These are phyloP conservation scores for Daphne laureola DNA, from an alignment of 441 rosid genomes.

Conservation along the genomic window DNA sequence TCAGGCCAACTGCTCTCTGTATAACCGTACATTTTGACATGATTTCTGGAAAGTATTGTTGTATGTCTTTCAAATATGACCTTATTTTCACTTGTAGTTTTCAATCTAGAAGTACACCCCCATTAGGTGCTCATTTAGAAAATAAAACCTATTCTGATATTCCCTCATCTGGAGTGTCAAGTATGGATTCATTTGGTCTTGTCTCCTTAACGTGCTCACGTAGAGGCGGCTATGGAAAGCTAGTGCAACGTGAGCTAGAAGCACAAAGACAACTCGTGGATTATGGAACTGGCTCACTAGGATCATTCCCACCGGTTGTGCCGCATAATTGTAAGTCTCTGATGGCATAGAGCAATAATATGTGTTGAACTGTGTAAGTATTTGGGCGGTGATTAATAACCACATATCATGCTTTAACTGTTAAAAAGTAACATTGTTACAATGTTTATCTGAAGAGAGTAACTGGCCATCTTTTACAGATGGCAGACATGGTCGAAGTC, in stretches of 20 bases:
- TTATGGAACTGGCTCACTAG: constrained; percentile 89
- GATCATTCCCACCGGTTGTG: constrained; percentile 56
- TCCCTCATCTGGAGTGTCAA: too few relatives aligned
- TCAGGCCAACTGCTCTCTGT: too few relatives aligned
- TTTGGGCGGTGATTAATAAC: neutral
- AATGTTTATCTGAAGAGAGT: neutral
- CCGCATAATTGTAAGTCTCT: constrained; percentile 62
- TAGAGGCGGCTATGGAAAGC: constrained; percentile 98
- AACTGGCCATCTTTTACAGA: constrained; percentile 30
- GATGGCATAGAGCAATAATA: constrained; percentile 3
- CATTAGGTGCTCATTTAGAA: too few relatives aligned
- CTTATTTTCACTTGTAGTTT: too few relatives aligned
- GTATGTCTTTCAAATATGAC: too few relatives aligned
- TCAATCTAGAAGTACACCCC: too few relatives aligned
- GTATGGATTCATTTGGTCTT: too few relatives aligned
- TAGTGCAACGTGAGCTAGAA: constrained; percentile 85
- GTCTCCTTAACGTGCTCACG: constrained; percentile 59
- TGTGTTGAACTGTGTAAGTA: constrained; percentile 5
- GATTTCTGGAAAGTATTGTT: too few relatives aligned
- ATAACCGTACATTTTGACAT: neutral
- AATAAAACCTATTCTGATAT: too few relatives aligned
- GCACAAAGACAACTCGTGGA: constrained; percentile 94
- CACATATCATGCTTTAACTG: neutral
- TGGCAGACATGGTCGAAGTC: constrained; percentile 70
- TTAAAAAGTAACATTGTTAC: neutral